Evolutionary conservation across 768 basidiomycete genomes (phyloP).

Genomic region (Exsudoporus frostii): DNA sequence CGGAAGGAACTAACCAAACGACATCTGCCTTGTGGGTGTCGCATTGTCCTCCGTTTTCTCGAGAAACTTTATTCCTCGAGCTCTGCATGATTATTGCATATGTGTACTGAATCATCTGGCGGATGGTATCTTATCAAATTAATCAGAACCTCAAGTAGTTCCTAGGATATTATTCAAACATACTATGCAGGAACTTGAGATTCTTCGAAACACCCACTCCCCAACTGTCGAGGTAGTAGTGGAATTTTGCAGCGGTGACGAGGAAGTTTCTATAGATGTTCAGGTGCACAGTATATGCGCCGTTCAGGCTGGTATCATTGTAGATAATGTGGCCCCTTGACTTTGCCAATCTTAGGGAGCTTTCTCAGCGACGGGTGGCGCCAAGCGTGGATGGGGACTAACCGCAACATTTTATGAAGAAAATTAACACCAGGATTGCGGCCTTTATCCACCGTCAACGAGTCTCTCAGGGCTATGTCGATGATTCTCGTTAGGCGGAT

Average conservation of each 20-base stretch:
- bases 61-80: conserved; percentile 39
- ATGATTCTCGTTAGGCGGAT: neutral
- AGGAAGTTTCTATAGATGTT: conserved; percentile 89
- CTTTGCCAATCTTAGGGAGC: conserved; percentile 55
- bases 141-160: neutral
- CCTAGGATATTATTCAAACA: conserved; percentile 15
- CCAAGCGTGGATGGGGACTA: conserved; percentile 21
- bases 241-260: conserved; percentile 82
- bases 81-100: conserved; percentile 51
- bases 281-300: conserved; percentile 54
- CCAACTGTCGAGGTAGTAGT: conserved; percentile 72
- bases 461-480: conserved; percentile 56
- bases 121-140: conserved; percentile 51
- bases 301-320: conserved; percentile 71
- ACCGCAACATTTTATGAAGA: conserved; percentile 73
- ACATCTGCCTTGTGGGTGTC: conserved; percentile 49
- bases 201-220: conserved; percentile 43
- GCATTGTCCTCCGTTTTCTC: conserved; percentile 37
- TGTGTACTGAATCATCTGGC: conserved; percentile 56
- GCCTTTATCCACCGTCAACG: conserved; percentile 67
- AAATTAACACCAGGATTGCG: conserved; percentile 66
- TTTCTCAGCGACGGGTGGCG: conserved; percentile 4
- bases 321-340: conserved; percentile 77
- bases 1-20: conserved; percentile 51
- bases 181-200: conserved; percentile 54